A percentile compares a stretch with the other conserved stretches of the same genome.
These are phyloP conservation scores for Aspergillus bombycis DNA, from an alignment of 2,329 filamentous ascomycete genomes.

Conservation along the genomic window DNA sequence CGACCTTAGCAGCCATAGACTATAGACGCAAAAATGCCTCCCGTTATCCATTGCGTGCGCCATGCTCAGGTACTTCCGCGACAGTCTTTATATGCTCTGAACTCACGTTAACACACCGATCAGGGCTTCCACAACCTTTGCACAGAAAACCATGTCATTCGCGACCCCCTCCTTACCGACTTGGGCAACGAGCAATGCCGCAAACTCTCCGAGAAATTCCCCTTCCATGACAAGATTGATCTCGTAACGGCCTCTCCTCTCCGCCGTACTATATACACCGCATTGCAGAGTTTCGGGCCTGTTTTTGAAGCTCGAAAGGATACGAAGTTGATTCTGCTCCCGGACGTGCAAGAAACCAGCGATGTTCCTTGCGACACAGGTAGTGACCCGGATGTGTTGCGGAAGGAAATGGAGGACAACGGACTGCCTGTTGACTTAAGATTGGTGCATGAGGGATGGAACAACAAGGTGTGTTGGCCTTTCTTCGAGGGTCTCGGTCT, in stretches of 20 bases:
- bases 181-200: conserved; percentile 77
- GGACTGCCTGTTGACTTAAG: conserved; percentile 63
- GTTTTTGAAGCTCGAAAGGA: conserved; percentile 50
- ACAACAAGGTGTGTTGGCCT: conserved; percentile 59
- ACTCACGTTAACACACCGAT: background rate
- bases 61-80: conserved; percentile 47
- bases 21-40: conserved; percentile 38
- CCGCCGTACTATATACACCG: conserved; percentile 78
- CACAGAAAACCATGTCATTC: conserved; percentile 69
- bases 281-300: conserved; percentile 68
- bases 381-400: conserved; percentile 57
- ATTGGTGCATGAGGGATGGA: conserved; percentile 69
- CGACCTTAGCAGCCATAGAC: background rate
- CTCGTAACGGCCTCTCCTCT: conserved; percentile 78
- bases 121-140: conserved; percentile 80
- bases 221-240: conserved; percentile 66
- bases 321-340: conserved; percentile 65
- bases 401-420: conserved; percentile 62
- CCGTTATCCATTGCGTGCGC: conserved; percentile 49
- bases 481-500: background rate
- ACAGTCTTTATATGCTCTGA: background rate
- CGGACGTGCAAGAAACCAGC: conserved; percentile 78
- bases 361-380: conserved; percentile 77
- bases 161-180: conserved; percentile 77
- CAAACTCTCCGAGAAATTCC: conserved; percentile 64